phyloP scores from a whole-genome alignment of 306 rosid species.

The Hylodesmum podocarpum region DNA sequence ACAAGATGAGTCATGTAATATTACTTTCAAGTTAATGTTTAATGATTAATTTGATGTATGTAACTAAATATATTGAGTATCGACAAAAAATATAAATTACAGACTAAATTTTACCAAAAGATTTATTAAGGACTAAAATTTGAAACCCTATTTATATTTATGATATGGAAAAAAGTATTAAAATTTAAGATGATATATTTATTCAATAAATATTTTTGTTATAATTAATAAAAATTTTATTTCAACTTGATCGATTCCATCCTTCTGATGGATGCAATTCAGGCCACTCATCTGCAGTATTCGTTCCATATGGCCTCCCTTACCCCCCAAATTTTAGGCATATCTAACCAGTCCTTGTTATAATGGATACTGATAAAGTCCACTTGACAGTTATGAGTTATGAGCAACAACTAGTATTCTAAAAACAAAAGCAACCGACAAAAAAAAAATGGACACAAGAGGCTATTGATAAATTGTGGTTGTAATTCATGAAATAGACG shows the following conservation, averaged over 20 bases:
- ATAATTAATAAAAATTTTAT: no score
- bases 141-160: no score
- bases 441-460: not conserved
- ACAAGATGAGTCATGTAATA: no score
- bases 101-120: no score
- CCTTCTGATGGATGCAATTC: not conserved
- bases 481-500: not conserved
- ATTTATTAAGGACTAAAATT: no score
- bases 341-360: not conserved
- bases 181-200: no score
- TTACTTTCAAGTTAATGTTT: no score
- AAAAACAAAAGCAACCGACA: not conserved
- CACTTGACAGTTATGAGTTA: not conserved
- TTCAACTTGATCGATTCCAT: not conserved
- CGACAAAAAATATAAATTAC: no score
- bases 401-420: not conserved
- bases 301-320: not conserved
- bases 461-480: not conserved
- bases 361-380: not conserved
- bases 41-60: no score
- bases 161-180: no score
- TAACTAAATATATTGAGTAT: no score
- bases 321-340: not conserved
- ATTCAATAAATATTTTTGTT: no score
- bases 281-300: not conserved